Evolutionary conservation across 163 green algal genomes (phyloP).

Genomic region (Scenedesmus sp.): DNA sequence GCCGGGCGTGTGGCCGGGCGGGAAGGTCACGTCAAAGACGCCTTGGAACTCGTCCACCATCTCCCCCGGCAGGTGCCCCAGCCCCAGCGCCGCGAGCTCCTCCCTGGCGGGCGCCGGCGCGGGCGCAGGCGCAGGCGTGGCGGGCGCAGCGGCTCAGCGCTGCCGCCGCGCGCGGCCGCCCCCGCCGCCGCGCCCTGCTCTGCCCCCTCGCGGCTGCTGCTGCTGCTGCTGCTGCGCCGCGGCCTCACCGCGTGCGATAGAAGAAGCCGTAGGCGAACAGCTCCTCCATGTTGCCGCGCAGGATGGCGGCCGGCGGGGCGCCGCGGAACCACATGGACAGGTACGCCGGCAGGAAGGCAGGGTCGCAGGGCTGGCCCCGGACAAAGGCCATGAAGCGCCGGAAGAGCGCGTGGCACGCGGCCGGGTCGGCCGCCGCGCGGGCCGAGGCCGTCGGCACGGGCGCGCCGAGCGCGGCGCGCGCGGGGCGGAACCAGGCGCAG

Average conservation of each 20-base stretch:
- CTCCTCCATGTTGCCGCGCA: conserved; percentile 36
- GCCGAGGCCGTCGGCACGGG: too few relatives aligned
- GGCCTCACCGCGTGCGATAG: conserved; percentile 30
- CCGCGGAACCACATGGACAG: conserved; percentile 42
- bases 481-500: too few relatives aligned
- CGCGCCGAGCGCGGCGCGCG: too few relatives aligned
- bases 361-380: neutral
- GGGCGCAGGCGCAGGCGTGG: neutral
- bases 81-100: neutral
- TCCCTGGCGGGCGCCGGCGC: too few relatives aligned
- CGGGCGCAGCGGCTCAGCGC: too few relatives aligned
- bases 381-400: conserved; percentile 11
- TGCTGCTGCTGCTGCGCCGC: neutral
- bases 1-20: conserved; percentile 33
- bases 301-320: neutral
- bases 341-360: conserved; percentile 19
- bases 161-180: too few relatives aligned
- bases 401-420: too few relatives aligned
- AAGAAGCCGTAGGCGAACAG: conserved; percentile 45
- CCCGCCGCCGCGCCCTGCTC: too few relatives aligned
- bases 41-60: conserved; percentile 39
- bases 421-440: too few relatives aligned
- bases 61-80: conserved; percentile 7
- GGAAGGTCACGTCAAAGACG: conserved; percentile 34
- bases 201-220: too few relatives aligned